Conservation (phyloP, 2,329 filamentous ascomycete genomes). For the Lachnellula occidentalis region DNA sequence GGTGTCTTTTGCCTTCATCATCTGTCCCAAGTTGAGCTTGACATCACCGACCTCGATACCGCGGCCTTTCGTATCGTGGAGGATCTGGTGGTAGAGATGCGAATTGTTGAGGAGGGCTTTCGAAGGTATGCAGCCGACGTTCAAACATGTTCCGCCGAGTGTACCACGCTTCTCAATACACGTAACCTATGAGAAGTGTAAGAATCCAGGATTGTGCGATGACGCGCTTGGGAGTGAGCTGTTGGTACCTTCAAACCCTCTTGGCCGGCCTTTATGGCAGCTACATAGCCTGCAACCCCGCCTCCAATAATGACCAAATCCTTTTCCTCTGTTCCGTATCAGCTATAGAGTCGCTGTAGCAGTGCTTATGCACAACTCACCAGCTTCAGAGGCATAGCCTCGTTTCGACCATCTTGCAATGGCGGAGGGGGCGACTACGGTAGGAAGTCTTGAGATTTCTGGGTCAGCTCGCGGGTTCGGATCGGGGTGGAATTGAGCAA, state of each 20-base stretch:
- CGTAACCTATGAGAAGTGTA: conserved; percentile 57
- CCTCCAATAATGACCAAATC: conserved; percentile 97
- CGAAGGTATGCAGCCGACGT: conserved; percentile 98
- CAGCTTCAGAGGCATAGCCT: conserved; percentile 48
- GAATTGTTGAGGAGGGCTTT: conserved; percentile 99
- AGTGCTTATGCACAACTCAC: conserved; percentile 32
- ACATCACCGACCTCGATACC: conserved; percentile 97
- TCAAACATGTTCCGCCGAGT: conserved; percentile 94
- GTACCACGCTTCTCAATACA: conserved; percentile 98
- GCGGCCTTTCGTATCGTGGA: conserved; percentile 94
- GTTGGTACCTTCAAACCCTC: conserved; percentile 81
- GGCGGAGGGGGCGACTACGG: conserved; percentile 40
- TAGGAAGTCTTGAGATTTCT: conserved; percentile 41
- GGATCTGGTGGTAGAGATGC: conserved; percentile 92
- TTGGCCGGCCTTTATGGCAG: conserved; percentile 97
- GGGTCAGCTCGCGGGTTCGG: conserved; percentile 13
- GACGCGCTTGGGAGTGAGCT: conserved; percentile 1
- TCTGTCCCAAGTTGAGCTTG: conserved; percentile 86
- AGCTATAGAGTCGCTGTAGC: conserved; percentile 45
- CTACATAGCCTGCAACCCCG: conserved; percentile 97
- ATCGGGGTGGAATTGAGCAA: conserved; percentile 5
- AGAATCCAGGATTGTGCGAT: conserved; percentile 8
- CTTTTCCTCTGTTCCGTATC: conserved; percentile 74
- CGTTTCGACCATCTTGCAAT: conserved; percentile 53
- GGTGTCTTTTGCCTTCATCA: conserved; percentile 98